Evolutionary conservation across 495 filamentous ascomycete species (phyloP).

Genomic region (Hamigera avellanea): DNA sequence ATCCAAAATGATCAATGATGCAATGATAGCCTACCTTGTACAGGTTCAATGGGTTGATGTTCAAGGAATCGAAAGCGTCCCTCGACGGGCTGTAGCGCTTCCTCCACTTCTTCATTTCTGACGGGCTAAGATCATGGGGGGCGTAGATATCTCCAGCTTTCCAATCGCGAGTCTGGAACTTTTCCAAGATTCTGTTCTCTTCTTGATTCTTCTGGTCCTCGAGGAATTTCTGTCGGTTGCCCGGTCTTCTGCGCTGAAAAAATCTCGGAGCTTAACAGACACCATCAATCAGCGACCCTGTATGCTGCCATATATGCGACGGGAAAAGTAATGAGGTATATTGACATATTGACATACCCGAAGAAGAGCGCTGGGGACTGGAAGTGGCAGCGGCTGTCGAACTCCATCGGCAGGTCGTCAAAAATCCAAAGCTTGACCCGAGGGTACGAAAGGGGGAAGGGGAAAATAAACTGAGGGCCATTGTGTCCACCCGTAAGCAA

Average conservation of each 20-base stretch:
- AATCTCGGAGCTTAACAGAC: conserved; percentile 8
- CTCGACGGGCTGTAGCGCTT: conserved; percentile 31
- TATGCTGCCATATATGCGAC: not conserved
- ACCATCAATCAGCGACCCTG: conserved; percentile 1
- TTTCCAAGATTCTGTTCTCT: conserved; percentile 27
- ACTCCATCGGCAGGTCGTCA: conserved; percentile 26
- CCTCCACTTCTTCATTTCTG: conserved; percentile 62
- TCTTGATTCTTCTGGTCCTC: conserved; percentile 27
- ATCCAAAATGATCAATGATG: too few relatives aligned
- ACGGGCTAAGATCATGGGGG: conserved; percentile 70
- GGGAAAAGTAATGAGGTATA: too few relatives aligned
- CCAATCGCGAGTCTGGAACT: conserved; percentile 45
- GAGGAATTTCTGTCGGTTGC: conserved; percentile 23
- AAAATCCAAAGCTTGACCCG: conserved; percentile 9
- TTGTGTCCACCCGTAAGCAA: conserved; percentile 2
- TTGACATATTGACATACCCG: too few relatives aligned
- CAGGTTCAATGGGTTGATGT: conserved; percentile 67
- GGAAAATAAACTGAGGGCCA: conserved; percentile 24
- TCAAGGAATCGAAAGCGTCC: conserved; percentile 74
- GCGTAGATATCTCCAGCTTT: conserved; percentile 73
- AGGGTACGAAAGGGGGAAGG: conserved; percentile 20
- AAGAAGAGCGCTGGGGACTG: not conserved
- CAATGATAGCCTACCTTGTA: conserved; percentile 55
- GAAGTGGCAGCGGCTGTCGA: conserved; percentile 20
- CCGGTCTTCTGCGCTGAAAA: conserved; percentile 14